A percentile compares a stretch with the other conserved stretches of the same genome.
phyloP scores from a whole-genome alignment of 2,329 filamentous ascomycete genomes.

The Aspergillus jensenii region DNA sequence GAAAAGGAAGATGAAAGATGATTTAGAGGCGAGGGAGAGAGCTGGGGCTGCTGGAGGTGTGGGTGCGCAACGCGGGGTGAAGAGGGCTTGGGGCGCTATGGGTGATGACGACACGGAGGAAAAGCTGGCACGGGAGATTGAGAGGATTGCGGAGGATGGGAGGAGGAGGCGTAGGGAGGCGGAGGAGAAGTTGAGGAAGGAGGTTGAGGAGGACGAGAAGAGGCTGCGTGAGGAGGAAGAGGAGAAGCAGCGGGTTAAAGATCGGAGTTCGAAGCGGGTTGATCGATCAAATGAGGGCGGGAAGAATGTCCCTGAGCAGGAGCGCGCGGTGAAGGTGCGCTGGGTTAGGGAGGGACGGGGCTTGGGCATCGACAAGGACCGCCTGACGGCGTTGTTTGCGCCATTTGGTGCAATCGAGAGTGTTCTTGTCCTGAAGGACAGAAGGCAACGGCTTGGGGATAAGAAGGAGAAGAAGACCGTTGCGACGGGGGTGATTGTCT shows the following conservation, averaged over 20 bases:
- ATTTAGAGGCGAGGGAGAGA: conserved; percentile 76
- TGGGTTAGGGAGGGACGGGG: conserved; percentile 52
- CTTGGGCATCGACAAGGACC: conserved; percentile 48
- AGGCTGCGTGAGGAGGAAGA: conserved; percentile 42
- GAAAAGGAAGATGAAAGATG: conserved; percentile 76
- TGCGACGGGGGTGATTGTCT: conserved; percentile 57
- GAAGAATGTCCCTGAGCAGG: conserved; percentile 51
- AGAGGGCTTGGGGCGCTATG: conserved; percentile 51
- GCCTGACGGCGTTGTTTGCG: conserved; percentile 49
- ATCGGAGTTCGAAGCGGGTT: conserved; percentile 31
- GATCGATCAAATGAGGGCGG: conserved; percentile 39
- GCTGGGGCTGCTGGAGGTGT: conserved; percentile 33
- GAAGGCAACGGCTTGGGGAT: conserved; percentile 52
- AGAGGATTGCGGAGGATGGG: conserved; percentile 54
- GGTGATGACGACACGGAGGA: conserved; percentile 43
- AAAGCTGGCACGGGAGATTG: conserved; percentile 55
- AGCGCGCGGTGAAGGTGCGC: conserved; percentile 59
- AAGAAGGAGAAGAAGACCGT: conserved; percentile 53
- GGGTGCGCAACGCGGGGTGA: conserved; percentile 54
- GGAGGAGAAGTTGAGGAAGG: conserved; percentile 47
- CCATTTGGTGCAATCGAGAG: conserved; percentile 59
- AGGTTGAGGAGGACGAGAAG: conserved; percentile 42
- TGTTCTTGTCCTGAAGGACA: conserved; percentile 56
- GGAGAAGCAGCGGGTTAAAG: conserved; percentile 41
- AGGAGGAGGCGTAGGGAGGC: conserved; percentile 52